Conservation (phyloP, 2,329 filamentous ascomycete genomes). For the Epichloe scottii region DNA sequence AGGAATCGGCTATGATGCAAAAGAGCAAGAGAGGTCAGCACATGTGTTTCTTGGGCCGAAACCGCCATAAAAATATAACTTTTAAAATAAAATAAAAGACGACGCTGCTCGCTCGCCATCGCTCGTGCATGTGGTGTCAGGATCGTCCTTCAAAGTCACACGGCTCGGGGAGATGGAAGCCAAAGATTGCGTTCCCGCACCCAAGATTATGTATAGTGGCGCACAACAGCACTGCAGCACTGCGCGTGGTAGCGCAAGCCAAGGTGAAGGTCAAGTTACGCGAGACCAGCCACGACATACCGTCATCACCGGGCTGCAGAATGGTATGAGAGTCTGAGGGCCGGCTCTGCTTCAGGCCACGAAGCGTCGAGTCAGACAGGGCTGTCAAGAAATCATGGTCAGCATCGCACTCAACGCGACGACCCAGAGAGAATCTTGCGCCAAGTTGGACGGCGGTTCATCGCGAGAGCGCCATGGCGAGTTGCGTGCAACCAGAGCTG, state of each 20-base stretch:
- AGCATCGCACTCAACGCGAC: conserved; percentile 13
- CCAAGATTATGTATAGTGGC: conserved; percentile 1
- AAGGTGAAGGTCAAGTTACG: conserved; percentile 9
- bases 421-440: neutral
- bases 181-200: neutral
- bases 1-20: conserved; percentile 30
- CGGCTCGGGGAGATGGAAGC: neutral
- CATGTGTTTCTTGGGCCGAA: neutral
- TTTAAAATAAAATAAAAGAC: too few relatives aligned
- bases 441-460: neutral
- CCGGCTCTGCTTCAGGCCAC: conserved; percentile 68
- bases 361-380: conserved; percentile 40
- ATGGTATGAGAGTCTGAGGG: conserved; percentile 55
- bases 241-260: conserved; percentile 6
- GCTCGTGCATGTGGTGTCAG: neutral
- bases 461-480: neutral
- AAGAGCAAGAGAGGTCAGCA: conserved; percentile 1
- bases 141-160: conserved; percentile 1
- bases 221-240: conserved; percentile 6
- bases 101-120: neutral
- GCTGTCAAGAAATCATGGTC: conserved; percentile 22
- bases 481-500: neutral
- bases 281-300: conserved; percentile 44
- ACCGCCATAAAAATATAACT: too few relatives aligned
- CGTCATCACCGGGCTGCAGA: conserved; percentile 48